Evolutionary conservation across 257 asterid species (phyloP).

Genomic region (Solanum pinnatisectum): DNA sequence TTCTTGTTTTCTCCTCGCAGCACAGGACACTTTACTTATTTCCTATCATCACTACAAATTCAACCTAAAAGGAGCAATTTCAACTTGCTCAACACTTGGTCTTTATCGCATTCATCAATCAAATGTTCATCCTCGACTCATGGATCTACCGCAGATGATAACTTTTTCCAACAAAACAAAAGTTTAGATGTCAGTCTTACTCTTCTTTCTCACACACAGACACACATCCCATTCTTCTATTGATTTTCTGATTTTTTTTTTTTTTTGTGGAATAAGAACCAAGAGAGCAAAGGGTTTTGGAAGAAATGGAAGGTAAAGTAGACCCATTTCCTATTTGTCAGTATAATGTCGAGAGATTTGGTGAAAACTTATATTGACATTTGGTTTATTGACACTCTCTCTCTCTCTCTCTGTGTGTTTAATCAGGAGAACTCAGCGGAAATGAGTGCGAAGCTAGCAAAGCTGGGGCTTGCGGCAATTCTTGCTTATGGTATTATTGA

Average conservation of each 20-base stretch:
- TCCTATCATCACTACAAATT: background rate
- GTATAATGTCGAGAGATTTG: background rate
- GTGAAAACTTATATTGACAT: background rate
- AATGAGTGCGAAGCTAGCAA: conserved; percentile 31
- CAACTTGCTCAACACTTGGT: background rate
- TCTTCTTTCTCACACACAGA: background rate
- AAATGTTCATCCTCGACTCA: conserved; percentile 13
- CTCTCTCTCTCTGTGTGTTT: background rate
- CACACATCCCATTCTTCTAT: background rate
- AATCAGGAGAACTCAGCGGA: conserved; percentile 27
- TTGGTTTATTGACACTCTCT: background rate
- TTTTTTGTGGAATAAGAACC: conserved; percentile 2
- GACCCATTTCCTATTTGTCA: background rate
- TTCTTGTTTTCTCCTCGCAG: background rate
- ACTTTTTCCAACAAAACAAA: conserved; percentile 10
- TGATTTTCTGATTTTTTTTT: background rate
- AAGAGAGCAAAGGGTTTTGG: conserved; percentile 21
- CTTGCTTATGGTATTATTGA: conserved; percentile 41
- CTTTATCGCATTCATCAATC: background rate
- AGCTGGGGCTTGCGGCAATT: conserved; percentile 35
- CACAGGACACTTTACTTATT: background rate
- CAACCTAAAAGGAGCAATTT: background rate
- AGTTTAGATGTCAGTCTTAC: conserved; percentile 10
- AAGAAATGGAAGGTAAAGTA: conserved; percentile 32
- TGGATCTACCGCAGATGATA: conserved; percentile 8